Percentiles rank a stretch among this genome's conserved stretches.
Evolutionary conservation across 345 rosid species (phyloP).

Genomic region (Lenwebbia sp.): DNA sequence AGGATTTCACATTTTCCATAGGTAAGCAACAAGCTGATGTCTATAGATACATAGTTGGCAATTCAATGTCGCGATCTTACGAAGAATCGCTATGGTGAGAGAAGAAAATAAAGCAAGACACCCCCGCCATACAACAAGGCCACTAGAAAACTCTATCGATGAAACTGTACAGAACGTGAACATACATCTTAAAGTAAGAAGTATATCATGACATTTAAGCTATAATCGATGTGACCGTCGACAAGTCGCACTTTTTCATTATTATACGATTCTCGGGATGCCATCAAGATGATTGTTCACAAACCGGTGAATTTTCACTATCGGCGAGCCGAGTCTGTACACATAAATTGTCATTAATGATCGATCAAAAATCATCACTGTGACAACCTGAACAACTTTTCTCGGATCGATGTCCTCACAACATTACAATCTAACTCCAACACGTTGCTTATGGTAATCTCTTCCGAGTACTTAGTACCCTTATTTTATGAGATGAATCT

Average conservation of each 20-base stretch:
- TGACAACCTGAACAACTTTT: background rate
- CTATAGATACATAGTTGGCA: background rate
- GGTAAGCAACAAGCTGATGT: background rate
- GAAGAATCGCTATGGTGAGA: no score
- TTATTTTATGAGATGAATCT: background rate
- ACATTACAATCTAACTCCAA: background rate
- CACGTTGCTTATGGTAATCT: background rate
- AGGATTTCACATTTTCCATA: background rate
- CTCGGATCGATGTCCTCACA: background rate
- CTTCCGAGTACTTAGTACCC: background rate
- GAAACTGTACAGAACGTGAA: no score
- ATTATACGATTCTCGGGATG: background rate
- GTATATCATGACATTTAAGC: no score
- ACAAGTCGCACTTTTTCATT: no score
- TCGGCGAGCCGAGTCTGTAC: background rate
- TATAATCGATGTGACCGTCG: background rate
- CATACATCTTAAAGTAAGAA: no score
- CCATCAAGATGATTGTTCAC: background rate
- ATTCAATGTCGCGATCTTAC: background rate
- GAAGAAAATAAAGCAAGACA: no score
- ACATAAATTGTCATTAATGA: background rate
- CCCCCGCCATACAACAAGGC: no score
- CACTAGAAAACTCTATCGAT: no score
- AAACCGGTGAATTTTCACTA: background rate
- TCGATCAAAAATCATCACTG: background rate